Evolutionary conservation across 2,329 filamentous ascomycete genomes (phyloP).

Genomic region (Colletotrichum liriopes): DNA sequence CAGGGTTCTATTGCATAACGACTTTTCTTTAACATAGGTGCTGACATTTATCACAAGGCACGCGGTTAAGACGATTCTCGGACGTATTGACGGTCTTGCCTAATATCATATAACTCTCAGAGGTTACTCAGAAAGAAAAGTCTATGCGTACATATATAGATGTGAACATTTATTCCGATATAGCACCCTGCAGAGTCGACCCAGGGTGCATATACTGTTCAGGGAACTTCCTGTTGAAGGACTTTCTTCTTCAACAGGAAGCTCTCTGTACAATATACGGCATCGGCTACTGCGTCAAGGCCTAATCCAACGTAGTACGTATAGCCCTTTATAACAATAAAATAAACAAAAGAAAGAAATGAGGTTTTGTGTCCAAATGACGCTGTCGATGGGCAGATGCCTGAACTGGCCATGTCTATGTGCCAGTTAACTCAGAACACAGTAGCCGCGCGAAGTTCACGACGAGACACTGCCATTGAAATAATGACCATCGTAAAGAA

Average conservation of each 20-base stretch:
- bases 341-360: too few relatives aligned
- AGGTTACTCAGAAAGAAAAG: not conserved
- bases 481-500: not conserved
- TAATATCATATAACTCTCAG: not conserved
- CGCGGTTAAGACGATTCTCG: not conserved
- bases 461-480: not conserved
- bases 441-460: not conserved
- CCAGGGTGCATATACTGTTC: not conserved
- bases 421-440: not conserved
- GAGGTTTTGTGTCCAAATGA: not conserved
- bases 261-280: not conserved
- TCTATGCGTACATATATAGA: too few relatives aligned
- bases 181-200: not conserved
- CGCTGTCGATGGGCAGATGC: too few relatives aligned
- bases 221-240: not conserved
- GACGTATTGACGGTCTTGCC: not conserved
- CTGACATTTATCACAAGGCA: not conserved
- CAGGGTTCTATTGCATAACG: not conserved
- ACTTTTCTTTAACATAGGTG: not conserved
- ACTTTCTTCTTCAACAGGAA: too few relatives aligned
- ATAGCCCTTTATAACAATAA: too few relatives aligned
- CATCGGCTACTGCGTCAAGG: not conserved
- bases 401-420: not conserved
- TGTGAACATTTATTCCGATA: too few relatives aligned
- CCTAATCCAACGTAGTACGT: too few relatives aligned